Conservation (phyloP, 192 early-diverging fungal species). For the Linnemannia exigua region DNA sequence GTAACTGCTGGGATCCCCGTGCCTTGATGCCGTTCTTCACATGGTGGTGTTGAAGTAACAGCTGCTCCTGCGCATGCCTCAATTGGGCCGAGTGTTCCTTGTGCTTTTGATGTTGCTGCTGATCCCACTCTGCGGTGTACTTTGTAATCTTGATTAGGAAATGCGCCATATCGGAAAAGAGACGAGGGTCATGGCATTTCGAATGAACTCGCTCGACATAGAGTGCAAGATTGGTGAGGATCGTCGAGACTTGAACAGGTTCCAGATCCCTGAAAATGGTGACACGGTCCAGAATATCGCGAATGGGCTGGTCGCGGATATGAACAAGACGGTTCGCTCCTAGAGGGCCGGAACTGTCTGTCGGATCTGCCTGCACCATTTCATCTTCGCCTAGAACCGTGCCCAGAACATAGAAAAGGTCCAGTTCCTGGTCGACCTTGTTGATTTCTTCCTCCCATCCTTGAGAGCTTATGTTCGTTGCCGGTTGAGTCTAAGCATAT, state of each 20-base stretch:
- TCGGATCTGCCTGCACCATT: slow-evolving; percentile 60
- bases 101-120: slow-evolving; percentile 34
- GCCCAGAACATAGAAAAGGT: slow-evolving; percentile 67
- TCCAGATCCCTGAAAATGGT: slow-evolving; percentile 60
- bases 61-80: slow-evolving; percentile 25
- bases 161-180: slow-evolving; percentile 56
- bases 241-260: slow-evolving; percentile 61
- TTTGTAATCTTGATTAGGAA: slow-evolving; percentile 60
- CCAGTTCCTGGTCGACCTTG: slow-evolving; percentile 60
- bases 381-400: slow-evolving; percentile 65
- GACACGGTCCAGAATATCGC: slow-evolving; percentile 67
- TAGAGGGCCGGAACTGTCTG: not conserved
- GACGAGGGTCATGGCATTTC: slow-evolving; percentile 58
- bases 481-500: slow-evolving; percentile 32
- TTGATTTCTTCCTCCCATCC: slow-evolving; percentile 57
- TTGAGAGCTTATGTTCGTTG: slow-evolving; percentile 9
- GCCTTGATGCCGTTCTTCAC: slow-evolving; percentile 17
- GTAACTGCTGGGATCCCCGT: not conserved
- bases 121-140: slow-evolving; percentile 61
- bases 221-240: slow-evolving; percentile 64
- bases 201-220: slow-evolving; percentile 70
- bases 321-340: slow-evolving; percentile 43
- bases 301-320: slow-evolving; percentile 69
- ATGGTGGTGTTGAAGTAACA: not conserved
- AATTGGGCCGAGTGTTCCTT: slow-evolving; percentile 20